Percentiles rank a stretch among this genome's conserved stretches.
phyloP scores from a whole-genome alignment of 352 stramenopile genomes.

The Phytophthora sojae region DNA sequence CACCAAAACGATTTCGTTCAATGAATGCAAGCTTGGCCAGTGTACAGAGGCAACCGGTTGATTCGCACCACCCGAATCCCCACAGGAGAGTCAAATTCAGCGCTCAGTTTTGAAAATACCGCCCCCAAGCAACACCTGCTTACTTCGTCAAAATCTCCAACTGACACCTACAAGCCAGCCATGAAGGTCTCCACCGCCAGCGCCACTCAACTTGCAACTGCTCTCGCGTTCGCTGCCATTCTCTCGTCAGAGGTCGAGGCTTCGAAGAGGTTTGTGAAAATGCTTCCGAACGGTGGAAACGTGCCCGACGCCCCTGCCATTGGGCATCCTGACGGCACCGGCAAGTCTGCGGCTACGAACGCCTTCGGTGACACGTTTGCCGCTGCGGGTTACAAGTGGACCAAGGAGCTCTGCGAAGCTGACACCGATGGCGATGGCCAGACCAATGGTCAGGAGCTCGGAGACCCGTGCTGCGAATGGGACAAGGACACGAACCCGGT shows the following conservation, averaged over 20 bases:
- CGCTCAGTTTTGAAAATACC: constrained; percentile 20
- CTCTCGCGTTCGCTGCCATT: constrained; percentile 4
- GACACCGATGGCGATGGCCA: constrained; percentile 69
- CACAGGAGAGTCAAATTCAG: background rate
- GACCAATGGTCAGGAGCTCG: constrained; percentile 83
- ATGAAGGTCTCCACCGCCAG: constrained; percentile 19
- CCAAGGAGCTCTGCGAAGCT: constrained; percentile 25
- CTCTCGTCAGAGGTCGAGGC: constrained; percentile 7
- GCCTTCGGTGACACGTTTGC: constrained; percentile 29
- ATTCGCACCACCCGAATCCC: constrained; percentile 8
- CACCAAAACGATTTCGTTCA: constrained; percentile 2
- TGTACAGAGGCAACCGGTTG: background rate
- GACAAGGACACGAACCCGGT: constrained; percentile 22
- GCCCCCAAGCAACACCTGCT: constrained; percentile 10
- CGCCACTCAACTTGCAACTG: constrained; percentile 11
- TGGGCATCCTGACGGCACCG: constrained; percentile 33
- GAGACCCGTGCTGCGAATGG: constrained; percentile 71
- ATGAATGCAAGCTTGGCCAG: background rate
- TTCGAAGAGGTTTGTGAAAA: constrained; percentile 28
- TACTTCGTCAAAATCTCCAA: constrained; percentile 1
- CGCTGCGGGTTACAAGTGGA: constrained; percentile 25
- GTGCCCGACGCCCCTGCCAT: constrained; percentile 29
- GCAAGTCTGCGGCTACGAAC: constrained; percentile 31
- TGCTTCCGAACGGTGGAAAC: constrained; percentile 29
- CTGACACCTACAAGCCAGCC: constrained; percentile 4